phyloP scores from a whole-genome alignment of 768 basidiomycete species.

The Leccinum ochraceum region DNA sequence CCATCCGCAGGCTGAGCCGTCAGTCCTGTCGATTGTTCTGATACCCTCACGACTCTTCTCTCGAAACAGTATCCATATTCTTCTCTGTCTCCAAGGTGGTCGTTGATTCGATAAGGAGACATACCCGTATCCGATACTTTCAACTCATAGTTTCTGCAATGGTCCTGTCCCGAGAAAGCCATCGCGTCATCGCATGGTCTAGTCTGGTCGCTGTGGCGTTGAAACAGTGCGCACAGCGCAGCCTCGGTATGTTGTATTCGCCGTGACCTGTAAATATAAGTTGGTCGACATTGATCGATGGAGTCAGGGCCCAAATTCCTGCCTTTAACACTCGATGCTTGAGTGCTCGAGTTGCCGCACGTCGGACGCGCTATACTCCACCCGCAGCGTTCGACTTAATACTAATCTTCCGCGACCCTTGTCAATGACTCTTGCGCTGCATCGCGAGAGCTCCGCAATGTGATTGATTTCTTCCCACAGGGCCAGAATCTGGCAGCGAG shows the following conservation, averaged over 20 bases:
- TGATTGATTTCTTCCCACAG: not conserved
- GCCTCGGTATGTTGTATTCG: not conserved
- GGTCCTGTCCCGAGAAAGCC: no score
- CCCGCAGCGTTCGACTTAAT: not conserved
- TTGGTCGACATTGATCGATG: not conserved
- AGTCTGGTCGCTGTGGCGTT: no score
- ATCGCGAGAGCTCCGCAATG: not conserved
- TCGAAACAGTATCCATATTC: no score
- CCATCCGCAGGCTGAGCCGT: not conserved
- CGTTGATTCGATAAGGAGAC: no score
- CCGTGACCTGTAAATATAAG: not conserved
- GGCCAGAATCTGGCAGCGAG: not conserved
- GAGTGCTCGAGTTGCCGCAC: not conserved
- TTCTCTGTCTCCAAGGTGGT: no score
- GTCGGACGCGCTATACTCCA: not conserved
- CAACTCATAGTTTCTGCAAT: no score
- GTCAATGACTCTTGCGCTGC: not conserved
- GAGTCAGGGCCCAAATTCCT: not conserved
- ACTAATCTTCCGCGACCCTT: not conserved
- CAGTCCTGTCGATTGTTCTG: not conserved
- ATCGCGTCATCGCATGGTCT: no score
- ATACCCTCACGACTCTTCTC: not conserved
- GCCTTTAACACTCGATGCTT: not conserved
- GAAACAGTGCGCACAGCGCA: not conserved
- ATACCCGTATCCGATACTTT: no score